Base-by-base conservation (phyloP, 305 asterid species). In the Euphrasia arctica region DNA sequence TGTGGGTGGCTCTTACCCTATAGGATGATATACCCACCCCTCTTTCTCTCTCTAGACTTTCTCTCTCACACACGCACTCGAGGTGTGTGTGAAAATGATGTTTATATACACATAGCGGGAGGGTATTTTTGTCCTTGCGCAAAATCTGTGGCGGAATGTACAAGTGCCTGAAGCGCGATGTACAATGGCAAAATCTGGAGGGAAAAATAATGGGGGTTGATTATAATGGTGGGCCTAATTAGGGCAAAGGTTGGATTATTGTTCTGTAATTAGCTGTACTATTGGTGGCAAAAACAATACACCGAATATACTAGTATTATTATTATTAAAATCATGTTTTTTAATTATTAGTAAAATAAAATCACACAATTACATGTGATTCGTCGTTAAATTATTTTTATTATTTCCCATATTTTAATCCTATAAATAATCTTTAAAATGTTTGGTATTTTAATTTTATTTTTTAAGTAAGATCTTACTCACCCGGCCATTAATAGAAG, bases 221-320 rank as follows among this genome's bases (percentile, higher is more conserved):
- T 55, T 31, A 56, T 59, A 54, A 32, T 25, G 29, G 73, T 70
- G 78, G 78, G 80, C 71, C 73, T 39, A 72, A 70, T 72, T 75
- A 67, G 34, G 34, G 34, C 34, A 31, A 31, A 31, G 34, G 34
- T 70, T 78, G 80, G 70, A n/a, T 69, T 59, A 41, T 62, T 18
- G 22, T 57, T 12, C 49, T 54, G n/a, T 50, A 57, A 41, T 60
- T 42, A 55, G 43, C 47, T 69, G 43, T 8, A 39, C 43, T 39
- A 39, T 18, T 10, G 43, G 43, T 39, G 43, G 10, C 43, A 39
- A 39, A 7, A 18, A 39, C 9, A 39, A 39, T 39, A 7, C 43
- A 39, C 34, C 0, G 43, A 8, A 18, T 18, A 18, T n/a, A n/a
- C 22, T 18, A 18, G 22, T 18, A 18, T 18, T 18, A 18, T 18